Base-by-base conservation (phyloP, 2,329 filamentous ascomycete species). In the Thyridium curvatum region DNA sequence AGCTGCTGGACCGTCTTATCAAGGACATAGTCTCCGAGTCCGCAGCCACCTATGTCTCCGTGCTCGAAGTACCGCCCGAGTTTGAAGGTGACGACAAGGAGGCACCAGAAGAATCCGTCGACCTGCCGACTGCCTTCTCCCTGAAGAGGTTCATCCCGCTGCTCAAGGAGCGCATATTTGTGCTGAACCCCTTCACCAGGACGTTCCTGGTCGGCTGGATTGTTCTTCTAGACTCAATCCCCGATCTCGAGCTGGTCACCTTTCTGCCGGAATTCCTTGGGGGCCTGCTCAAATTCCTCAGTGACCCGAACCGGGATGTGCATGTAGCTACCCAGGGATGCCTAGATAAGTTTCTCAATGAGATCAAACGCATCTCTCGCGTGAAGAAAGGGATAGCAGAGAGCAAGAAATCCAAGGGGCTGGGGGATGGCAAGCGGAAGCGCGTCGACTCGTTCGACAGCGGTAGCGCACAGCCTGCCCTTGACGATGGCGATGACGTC, bases 121-220 rank as follows among this genome's bases (percentile, higher is more conserved):
- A 71, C 15, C 65, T 84, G 1, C 86, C 86, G 1, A 95, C 86
- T 1, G 93, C 93, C 13, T 98, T 98, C 60, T 97, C 90, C 5
- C 76, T 98, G 15, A 78, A 82, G 15, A 80, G 80, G 17, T 98
- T 98, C 60, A 93, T 98, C 37, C 93, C 94, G 1, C 72, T 98
- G 12, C 75, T 98, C 15, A 88, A 94, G 60, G 91, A 98, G 56
- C 81, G 93, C 37, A 96, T 98, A 42, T 86, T 86, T 62, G 91
- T 96, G 18, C 77, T 94, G 43, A 96, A 94, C 53, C 90, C 94
- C 0, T 97, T 94, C 56, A 96, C 91, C 4, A 77, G 93, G 37
- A 94, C 87, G 12, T 98, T 98, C 52, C 72, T 98, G 12, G 93
- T 98, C 3, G 89, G 88, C 26, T 98, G 93, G 93, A 87, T 98